A percentile compares a stretch with the other conserved stretches of the same genome.
phyloP scores from a whole-genome alignment of 1,139 yeast genomes.

The Diutina catenulata region DNA sequence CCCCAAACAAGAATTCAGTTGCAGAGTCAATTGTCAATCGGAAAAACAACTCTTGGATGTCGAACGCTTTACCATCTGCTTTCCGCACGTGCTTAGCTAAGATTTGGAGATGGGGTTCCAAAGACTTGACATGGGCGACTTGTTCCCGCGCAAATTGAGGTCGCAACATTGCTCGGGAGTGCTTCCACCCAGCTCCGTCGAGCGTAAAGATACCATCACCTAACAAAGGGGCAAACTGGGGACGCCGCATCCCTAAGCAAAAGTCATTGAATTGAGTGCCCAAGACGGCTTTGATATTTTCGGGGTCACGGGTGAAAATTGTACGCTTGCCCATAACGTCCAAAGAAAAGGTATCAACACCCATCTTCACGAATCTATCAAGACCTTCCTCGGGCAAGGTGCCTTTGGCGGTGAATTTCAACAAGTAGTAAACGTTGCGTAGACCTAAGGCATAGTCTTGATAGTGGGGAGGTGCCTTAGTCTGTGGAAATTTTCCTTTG shows the following conservation, averaged over 20 bases:
- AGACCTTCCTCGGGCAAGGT: too few relatives aligned
- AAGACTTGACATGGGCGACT: not conserved
- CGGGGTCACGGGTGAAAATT: not conserved
- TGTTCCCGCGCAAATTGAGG: not conserved
- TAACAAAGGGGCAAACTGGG: not conserved
- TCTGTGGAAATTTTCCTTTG: too few relatives aligned
- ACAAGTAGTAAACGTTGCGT: too few relatives aligned
- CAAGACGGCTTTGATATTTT: not conserved
- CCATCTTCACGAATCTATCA: too few relatives aligned
- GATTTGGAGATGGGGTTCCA: slow-evolving; percentile 2
- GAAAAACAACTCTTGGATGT: not conserved
- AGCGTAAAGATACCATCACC: not conserved
- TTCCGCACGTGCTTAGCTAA: not conserved
- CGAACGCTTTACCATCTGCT: not conserved
- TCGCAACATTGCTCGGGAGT: not conserved
- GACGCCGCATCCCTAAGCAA: not conserved
- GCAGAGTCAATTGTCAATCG: not conserved
- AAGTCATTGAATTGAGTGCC: not conserved
- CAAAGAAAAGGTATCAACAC: not conserved
- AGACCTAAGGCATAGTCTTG: too few relatives aligned
- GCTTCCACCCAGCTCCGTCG: not conserved
- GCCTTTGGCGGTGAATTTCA: too few relatives aligned
- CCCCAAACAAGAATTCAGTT: not conserved
- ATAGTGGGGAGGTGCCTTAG: too few relatives aligned
- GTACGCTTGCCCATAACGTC: not conserved